phyloP scores from a whole-genome alignment of 768 basidiomycete genomes.

The Calocybe cyanea region DNA sequence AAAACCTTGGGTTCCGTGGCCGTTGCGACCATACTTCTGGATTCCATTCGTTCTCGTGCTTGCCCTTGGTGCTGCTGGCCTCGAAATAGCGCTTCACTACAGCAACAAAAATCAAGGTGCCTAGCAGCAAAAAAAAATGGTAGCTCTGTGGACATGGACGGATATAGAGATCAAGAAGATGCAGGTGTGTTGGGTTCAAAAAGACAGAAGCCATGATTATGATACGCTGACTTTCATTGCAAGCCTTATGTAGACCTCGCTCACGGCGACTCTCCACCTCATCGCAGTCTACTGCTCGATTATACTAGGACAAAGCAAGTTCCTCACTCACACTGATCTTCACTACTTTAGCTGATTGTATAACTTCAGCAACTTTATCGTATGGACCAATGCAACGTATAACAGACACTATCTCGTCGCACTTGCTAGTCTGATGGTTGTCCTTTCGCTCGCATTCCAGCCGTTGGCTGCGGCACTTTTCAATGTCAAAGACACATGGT shows the following conservation, averaged over 20 bases:
- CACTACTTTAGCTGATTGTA: background rate
- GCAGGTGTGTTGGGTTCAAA: constrained; percentile 32
- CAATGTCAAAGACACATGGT: constrained; percentile 42
- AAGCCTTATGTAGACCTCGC: constrained; percentile 58
- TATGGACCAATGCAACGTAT: constrained; percentile 40
- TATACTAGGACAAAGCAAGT: constrained; percentile 50
- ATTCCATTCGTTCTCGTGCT: constrained; percentile 36
- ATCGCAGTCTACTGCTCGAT: constrained; percentile 50
- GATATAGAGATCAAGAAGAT: constrained; percentile 56
- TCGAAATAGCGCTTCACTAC: constrained; percentile 45
- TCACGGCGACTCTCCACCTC: constrained; percentile 49
- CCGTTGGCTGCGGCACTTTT: constrained; percentile 51
- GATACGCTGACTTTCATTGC: background rate
- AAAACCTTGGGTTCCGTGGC: constrained; percentile 37
- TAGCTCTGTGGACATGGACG: constrained; percentile 53
- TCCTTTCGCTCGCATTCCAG: constrained; percentile 45
- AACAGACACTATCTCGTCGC: constrained; percentile 52
- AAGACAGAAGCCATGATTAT: background rate
- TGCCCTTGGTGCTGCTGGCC: constrained; percentile 33
- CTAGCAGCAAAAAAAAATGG: constrained; percentile 25
- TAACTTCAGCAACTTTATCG: constrained; percentile 39
- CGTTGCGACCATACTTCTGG: constrained; percentile 46
- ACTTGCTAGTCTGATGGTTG: constrained; percentile 43
- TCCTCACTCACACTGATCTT: background rate
- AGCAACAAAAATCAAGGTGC: constrained; percentile 42